Base-by-base conservation (phyloP, 1,139 yeast genomes). In the Debaryomyces sp. region DNA sequence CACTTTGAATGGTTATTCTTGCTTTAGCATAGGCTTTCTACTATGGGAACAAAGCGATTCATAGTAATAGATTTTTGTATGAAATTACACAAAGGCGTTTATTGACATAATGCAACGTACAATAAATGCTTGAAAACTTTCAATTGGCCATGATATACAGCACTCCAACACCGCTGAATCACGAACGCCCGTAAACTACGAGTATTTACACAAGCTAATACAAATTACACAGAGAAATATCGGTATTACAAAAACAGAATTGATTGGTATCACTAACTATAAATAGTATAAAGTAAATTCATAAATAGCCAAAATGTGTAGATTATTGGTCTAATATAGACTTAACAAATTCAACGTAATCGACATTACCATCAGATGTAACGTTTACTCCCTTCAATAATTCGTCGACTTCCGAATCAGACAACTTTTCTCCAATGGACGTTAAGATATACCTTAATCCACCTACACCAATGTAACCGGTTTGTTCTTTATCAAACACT, bases 381-480 rank as follows among this genome's bases (percentile, higher is more conserved):
- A 92, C 94, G 61, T 88, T 89, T 54, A 95, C 96, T 53, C 98
- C 98, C 74, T 94, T 94, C 65, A 94, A 81, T 63, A 94, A 81
- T 69, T 95, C 99, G 62, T 94, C 97, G 44, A 94, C 98, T 71
- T 94, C 99, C 44, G 84, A 78, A 60, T 92, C 97, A 22, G 86
- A 73, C 61, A 94, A 78, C 71, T 92, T 91, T 71, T 94, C 98
- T 50, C 98, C 98, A 60, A 92, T 84, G 10, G 96, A 87, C 22
- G 97, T 92, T 67, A 94, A 78, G 66, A 94, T 90, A 71, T 94
- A 94, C 68, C 96, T 84, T 62, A 94, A 81, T 71, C 95, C 98
- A 51, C 99, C 99, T 41, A 94, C 96, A 36, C 98, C 96, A 61
- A 94, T 94, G 73, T 86, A 87, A 6, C 99, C 99, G 18, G 97